phyloP scores from a whole-genome alignment of 2,329 filamentous ascomycete genomes.

The Alternaria burnsii region DNA sequence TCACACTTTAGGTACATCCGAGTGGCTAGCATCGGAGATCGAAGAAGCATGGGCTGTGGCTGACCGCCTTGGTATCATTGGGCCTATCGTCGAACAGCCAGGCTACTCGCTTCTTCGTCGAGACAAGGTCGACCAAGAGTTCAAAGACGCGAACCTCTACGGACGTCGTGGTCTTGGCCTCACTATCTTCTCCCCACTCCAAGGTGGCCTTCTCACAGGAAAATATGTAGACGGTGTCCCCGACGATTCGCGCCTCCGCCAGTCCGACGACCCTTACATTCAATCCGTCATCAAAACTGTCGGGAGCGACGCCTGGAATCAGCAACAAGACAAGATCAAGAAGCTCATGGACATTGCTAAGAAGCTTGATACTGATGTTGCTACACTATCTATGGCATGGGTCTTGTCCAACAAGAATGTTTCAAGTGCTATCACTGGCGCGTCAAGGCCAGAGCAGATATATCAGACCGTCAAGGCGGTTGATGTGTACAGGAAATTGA shows the following conservation, averaged over 20 bases:
- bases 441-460: slow-evolving; percentile 42
- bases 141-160: slow-evolving; percentile 62
- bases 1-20: slow-evolving; percentile 53
- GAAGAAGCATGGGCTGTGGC: slow-evolving; percentile 66
- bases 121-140: slow-evolving; percentile 67
- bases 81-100: slow-evolving; percentile 62
- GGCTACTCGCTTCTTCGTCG: slow-evolving; percentile 67
- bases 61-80: slow-evolving; percentile 67
- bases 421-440: slow-evolving; percentile 41
- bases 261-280: slow-evolving; percentile 65
- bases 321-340: slow-evolving; percentile 66
- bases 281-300: slow-evolving; percentile 50
- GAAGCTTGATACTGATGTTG: slow-evolving; percentile 66
- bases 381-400: slow-evolving; percentile 48
- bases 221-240: slow-evolving; percentile 71
- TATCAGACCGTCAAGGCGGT: slow-evolving; percentile 54
- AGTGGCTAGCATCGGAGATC: slow-evolving; percentile 68
- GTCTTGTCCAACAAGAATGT: slow-evolving; percentile 46
- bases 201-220: slow-evolving; percentile 65
- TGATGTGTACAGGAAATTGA: slow-evolving; percentile 55
- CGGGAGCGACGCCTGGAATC: slow-evolving; percentile 62
- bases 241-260: slow-evolving; percentile 65
- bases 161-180: slow-evolving; percentile 63
- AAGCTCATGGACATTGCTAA: slow-evolving; percentile 64
- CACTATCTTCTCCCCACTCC: slow-evolving; percentile 64